A percentile compares a stretch with the other conserved stretches of the same genome.
These are phyloP conservation scores for Pleurotus eryngii DNA, from an alignment of 768 basidiomycete genomes.

Conservation along the genomic window DNA sequence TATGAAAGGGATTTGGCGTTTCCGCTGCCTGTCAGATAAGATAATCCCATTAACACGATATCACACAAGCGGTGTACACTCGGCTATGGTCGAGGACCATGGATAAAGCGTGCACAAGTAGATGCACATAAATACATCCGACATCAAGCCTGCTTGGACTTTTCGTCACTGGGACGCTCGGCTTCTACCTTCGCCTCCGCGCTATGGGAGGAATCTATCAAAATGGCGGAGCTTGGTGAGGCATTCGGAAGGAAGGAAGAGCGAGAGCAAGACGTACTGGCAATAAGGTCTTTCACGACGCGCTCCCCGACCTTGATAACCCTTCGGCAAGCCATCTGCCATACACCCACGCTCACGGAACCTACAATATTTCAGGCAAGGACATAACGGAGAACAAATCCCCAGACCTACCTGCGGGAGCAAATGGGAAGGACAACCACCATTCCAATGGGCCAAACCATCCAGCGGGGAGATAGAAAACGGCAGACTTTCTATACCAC, in stretches of 20 bases:
- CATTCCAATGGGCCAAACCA: conserved; percentile 90
- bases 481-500: conserved; percentile 88
- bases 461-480: conserved; percentile 88
- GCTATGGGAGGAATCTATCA: neutral
- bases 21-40: neutral
- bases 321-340: conserved; percentile 92
- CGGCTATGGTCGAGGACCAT: too few species aligned
- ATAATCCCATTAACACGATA: neutral
- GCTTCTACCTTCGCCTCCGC: neutral
- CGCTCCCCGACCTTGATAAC: conserved; percentile 78
- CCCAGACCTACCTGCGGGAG: conserved; percentile 68
- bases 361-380: conserved; percentile 41
- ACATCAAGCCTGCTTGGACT: neutral
- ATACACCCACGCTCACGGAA: conserved; percentile 88
- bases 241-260: neutral
- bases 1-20: neutral
- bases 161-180: neutral
- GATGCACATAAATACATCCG: neutral
- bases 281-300: conserved; percentile 58
- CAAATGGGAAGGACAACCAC: conserved; percentile 89
- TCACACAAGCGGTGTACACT: neutral
- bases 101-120: neutral
- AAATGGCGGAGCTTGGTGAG: neutral
- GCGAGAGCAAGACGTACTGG: conserved; percentile 1
- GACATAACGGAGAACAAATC: conserved; percentile 3